Base-by-base conservation (phyloP, 257 asterid species). In the Haberlea rhodopensis region DNA sequence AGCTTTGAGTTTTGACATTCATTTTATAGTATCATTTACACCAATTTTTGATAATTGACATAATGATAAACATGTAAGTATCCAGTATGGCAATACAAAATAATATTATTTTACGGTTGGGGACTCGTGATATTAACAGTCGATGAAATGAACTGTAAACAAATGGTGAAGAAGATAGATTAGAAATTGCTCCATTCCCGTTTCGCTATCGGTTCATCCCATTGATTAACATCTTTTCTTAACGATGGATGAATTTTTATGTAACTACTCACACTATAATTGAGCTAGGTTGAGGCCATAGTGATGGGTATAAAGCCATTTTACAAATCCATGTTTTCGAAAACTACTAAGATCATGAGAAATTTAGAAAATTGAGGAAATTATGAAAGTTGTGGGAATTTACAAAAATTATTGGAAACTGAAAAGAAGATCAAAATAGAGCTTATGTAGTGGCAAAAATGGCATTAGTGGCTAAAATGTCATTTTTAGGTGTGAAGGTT, bases 151-250 rank as follows among this genome's bases (percentile, higher is more conserved):
- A 49, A 66, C 62, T 51, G 64, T 18, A 57, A 49, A 51, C 66
- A 67, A 64, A 37, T 68, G 66, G 55, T 21, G 69, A 43, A n/a
- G 68, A 75, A 48, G 64, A 57, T 43, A 13, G 16, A 10, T 34
- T 62, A 54, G 59, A 67, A 43, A 45, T 31, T 69, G 15, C 18
- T 43, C 8, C 15, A 51, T 53, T 59, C 7, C 53, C 28, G 28
- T 54, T 10, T 37, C 46, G 53, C 32, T 48, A n/a, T 54, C 23
- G 0, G 20, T 52, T 55, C 22, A 20, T 21, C 61, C 54, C 4
- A 57, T 28, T 53, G 24, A 32, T 51, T 27, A 32, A 13, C 20
- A 22, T 45, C 45, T 54, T 31, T 6, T 61, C 9, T 0, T 23
- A 23, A 1, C 34, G 52, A 4, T 49, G 15, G 37, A 51, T 62